phyloP scores from a whole-genome alignment of 352 stramenopile species.

The Peronospora farinosa region DNA sequence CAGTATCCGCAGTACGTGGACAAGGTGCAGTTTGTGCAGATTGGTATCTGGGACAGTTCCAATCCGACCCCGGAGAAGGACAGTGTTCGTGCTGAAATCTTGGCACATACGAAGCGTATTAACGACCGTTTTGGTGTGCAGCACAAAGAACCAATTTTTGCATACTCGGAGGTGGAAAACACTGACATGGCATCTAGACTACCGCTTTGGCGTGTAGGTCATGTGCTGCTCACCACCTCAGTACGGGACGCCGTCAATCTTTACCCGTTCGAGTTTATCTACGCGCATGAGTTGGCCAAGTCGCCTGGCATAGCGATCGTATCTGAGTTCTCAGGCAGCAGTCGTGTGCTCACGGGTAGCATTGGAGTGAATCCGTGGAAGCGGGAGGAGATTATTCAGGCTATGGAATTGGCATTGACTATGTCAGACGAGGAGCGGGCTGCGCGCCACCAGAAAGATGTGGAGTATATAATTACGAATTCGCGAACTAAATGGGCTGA shows the following conservation, averaged over 20 bases:
- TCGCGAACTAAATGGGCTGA: conserved; percentile 96
- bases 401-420: conserved; percentile 54
- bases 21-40: conserved; percentile 83
- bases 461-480: conserved; percentile 92
- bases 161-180: conserved; percentile 74
- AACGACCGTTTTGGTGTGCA: conserved; percentile 49
- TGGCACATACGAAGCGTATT: conserved; percentile 56
- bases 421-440: conserved; percentile 65
- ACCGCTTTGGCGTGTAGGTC: conserved; percentile 62
- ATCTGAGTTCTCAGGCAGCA: conserved; percentile 96
- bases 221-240: conserved; percentile 70
- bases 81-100: conserved; percentile 55
- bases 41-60: conserved; percentile 68
- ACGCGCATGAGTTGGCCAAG: conserved; percentile 67
- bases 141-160: conserved; percentile 47
- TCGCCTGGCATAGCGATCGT: conserved; percentile 90
- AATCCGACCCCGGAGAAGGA: conserved; percentile 69
- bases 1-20: conserved; percentile 69
- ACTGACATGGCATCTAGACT: conserved; percentile 70
- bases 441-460: conserved; percentile 74
- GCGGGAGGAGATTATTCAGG: conserved; percentile 79
- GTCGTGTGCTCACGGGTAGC: conserved; percentile 93
- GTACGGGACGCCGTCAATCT: conserved; percentile 80
- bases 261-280: conserved; percentile 85
- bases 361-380: conserved; percentile 98